Percentiles rank a stretch among this genome's conserved stretches.
These are phyloP conservation scores for Aspergillus pseudoviridinutans DNA, from an alignment of 2,329 filamentous ascomycete genomes.

Conservation along the genomic window DNA sequence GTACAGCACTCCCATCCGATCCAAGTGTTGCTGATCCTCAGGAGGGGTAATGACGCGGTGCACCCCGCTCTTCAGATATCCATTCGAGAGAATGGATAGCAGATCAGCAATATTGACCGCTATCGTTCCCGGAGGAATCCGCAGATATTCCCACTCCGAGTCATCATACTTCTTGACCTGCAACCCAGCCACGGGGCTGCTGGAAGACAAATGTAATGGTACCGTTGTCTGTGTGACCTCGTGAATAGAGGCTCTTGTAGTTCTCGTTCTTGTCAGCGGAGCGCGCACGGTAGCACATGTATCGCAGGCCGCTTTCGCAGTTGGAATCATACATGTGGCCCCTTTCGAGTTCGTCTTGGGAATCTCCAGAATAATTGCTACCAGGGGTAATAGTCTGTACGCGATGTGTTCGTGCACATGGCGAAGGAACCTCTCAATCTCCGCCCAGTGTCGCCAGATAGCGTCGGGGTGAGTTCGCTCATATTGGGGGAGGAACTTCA, in stretches of 20 bases:
- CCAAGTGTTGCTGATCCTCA: constrained; percentile 39
- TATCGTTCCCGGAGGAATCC: constrained; percentile 45
- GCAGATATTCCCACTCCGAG: constrained; percentile 48
- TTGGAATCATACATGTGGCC: constrained; percentile 55
- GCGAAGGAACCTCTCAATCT: constrained; percentile 54
- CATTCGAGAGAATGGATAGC: constrained; percentile 46
- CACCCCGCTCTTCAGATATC: constrained; percentile 45
- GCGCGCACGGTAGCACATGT: constrained; percentile 55
- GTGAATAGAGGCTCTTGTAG: constrained; percentile 41
- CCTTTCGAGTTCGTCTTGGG: constrained; percentile 53
- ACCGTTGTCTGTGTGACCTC: constrained; percentile 55
- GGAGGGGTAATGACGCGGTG: constrained; percentile 47
- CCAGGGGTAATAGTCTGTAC: constrained; percentile 51
- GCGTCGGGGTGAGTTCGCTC: constrained; percentile 46
- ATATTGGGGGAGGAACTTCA: constrained; percentile 51
- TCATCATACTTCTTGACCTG: constrained; percentile 49
- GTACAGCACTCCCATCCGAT: constrained; percentile 39
- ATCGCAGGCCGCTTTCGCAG: constrained; percentile 57
- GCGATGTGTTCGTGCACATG: constrained; percentile 54
- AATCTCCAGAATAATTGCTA: constrained; percentile 57
- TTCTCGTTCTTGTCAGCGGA: constrained; percentile 44
- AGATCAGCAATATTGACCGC: constrained; percentile 51
- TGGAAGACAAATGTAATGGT: constrained; percentile 55
- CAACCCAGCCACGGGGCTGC: constrained; percentile 54
- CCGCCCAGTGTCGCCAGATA: constrained; percentile 47